A percentile compares a stretch with the other conserved stretches of the same genome.
phyloP scores from a whole-genome alignment of 192 early-diverging fungal species.

The Podila epigama region DNA sequence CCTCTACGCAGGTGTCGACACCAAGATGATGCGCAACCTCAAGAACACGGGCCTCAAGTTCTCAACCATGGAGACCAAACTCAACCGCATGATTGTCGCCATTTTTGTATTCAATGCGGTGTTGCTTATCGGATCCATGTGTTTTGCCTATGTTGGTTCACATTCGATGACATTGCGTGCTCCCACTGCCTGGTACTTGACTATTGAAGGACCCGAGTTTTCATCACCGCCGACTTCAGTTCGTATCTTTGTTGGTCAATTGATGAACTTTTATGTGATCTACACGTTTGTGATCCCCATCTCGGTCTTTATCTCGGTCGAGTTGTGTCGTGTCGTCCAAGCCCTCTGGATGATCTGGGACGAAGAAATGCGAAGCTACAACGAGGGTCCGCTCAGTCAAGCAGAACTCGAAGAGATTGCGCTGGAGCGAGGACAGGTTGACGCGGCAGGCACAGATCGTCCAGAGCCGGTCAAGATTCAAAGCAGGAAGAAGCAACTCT shows the following conservation, averaged over 20 bases:
- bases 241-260: conserved; percentile 34
- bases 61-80: conserved; percentile 72
- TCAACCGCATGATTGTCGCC: conserved; percentile 75
- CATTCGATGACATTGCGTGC: conserved; percentile 13
- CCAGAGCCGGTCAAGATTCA: not conserved
- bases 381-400: conserved; percentile 36
- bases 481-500: not conserved
- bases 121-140: conserved; percentile 55
- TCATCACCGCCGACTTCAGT: not conserved
- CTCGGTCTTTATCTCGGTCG: conserved; percentile 77
- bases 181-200: conserved; percentile 37
- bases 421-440: conserved; percentile 14
- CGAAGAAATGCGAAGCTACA: conserved; percentile 58
- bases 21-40: conserved; percentile 94
- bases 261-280: conserved; percentile 59
- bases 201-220: conserved; percentile 16
- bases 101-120: conserved; percentile 61
- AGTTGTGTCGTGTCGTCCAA: conserved; percentile 71
- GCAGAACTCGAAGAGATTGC: conserved; percentile 46
- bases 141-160: conserved; percentile 38
- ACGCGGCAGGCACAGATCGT: not conserved
- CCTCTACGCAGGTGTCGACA: conserved; percentile 94
- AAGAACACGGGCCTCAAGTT: conserved; percentile 73
- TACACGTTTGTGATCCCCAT: conserved; percentile 81
- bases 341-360: conserved; percentile 73